Conservation (phyloP, 345 rosid genomes). For the Salix brachista region DNA sequence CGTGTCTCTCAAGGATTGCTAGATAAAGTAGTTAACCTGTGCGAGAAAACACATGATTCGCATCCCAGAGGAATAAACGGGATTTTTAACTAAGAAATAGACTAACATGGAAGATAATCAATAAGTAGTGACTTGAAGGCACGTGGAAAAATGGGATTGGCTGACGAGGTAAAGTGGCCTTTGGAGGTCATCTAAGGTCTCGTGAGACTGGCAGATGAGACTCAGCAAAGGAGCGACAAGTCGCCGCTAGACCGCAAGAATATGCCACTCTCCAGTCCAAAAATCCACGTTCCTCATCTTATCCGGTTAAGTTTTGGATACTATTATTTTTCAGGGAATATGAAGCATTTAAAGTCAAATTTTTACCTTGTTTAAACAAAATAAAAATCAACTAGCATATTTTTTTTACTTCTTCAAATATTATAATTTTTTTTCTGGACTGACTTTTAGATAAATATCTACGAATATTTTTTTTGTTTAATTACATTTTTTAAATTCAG, state of each 20-base stretch:
- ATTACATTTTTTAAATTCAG: not conserved
- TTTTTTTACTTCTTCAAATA: not conserved
- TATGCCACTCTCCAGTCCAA: not conserved
- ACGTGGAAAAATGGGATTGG: constrained; percentile 25
- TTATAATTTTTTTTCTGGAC: not conserved
- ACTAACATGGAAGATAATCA: not conserved
- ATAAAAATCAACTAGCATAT: not conserved
- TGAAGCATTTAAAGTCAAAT: not conserved
- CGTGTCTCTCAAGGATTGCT: not conserved
- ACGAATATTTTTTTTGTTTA: not conserved
- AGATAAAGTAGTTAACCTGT: not conserved
- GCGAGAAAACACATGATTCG: constrained; percentile 6
- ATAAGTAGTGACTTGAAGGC: not conserved
- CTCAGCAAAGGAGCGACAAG: constrained; percentile 38
- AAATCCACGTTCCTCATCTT: constrained; percentile 10
- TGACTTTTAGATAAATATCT: not conserved
- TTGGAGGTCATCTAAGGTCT: constrained; percentile 18
- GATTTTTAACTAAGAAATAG: not conserved
- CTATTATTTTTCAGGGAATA: not conserved
- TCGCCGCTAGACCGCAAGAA: constrained; percentile 21
- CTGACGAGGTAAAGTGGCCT: constrained; percentile 24
- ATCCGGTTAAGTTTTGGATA: not conserved
- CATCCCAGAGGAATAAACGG: constrained; percentile 13
- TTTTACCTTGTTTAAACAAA: not conserved
- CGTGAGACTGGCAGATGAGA: not conserved